Evolutionary conservation across 148 eudicot genomes (phyloP).

Genomic region (Spergularia bocconei): DNA sequence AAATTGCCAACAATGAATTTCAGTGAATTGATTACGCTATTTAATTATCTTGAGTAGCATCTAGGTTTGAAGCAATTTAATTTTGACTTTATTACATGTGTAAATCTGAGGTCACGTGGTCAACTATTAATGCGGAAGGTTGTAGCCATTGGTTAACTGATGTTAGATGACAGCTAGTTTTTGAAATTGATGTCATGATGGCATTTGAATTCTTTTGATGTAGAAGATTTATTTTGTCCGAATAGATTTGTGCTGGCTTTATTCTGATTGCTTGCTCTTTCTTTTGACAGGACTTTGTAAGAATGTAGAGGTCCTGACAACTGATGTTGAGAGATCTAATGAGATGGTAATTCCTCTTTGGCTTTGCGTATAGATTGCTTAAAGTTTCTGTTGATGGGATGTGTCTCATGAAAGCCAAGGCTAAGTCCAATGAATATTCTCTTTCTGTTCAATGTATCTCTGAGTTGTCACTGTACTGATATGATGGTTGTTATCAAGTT

Average conservation of each 20-base stretch:
- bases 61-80: too few relatives aligned
- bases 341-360: conserved; percentile 54
- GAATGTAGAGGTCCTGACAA: conserved; percentile 70
- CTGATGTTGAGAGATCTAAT: conserved; percentile 81
- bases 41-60: too few relatives aligned
- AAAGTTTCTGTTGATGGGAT: not conserved
- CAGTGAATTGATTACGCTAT: too few relatives aligned
- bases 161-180: not conserved
- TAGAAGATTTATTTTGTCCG: not conserved
- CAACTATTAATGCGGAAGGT: not conserved
- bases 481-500: not conserved
- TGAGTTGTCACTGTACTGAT: not conserved
- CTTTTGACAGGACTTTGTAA: conserved; percentile 61
- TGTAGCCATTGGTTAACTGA: not conserved
- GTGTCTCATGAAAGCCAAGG: not conserved
- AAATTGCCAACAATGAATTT: too few relatives aligned
- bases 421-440: too few relatives aligned
- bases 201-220: not conserved
- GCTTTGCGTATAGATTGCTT: conserved; percentile 8
- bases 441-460: not conserved
- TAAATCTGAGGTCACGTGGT: too few relatives aligned
- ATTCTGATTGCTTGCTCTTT: not conserved
- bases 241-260: not conserved
- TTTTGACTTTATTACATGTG: too few relatives aligned
- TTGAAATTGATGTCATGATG: not conserved